A percentile compares a stretch with the other conserved stretches of the same genome.
phyloP scores from a whole-genome alignment of 1,284 basidiomycete species.

The Amylostereum chailletii region DNA sequence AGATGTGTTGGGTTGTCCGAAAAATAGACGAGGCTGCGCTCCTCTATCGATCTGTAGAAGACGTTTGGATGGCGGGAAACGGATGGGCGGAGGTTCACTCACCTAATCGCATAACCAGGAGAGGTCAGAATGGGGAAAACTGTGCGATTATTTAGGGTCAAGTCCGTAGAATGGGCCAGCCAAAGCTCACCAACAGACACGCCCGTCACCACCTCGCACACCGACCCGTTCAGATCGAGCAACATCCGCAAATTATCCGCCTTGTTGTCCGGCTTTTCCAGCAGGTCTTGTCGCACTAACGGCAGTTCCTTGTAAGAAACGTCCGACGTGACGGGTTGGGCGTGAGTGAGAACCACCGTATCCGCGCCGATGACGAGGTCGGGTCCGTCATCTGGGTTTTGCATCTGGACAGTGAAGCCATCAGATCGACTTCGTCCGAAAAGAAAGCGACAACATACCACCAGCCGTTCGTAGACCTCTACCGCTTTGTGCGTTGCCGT shows the following conservation, averaged over 20 bases:
- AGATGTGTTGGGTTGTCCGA: constrained; percentile 59
- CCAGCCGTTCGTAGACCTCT: constrained; percentile 85
- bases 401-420: constrained; percentile 26
- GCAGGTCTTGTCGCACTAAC: constrained; percentile 51
- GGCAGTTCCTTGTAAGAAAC: constrained; percentile 40
- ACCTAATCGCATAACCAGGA: constrained; percentile 85
- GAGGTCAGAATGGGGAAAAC: constrained; percentile 79
- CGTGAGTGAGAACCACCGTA: constrained; percentile 83
- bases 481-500: constrained; percentile 90
- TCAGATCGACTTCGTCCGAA: background rate
- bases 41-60: constrained; percentile 69
- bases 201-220: constrained; percentile 89
- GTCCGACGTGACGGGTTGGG: constrained; percentile 46
- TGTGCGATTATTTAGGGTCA: constrained; percentile 17
- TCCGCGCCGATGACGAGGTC: constrained; percentile 94
- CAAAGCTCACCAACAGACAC: constrained; percentile 61
- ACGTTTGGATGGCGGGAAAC: background rate
- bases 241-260: constrained; percentile 87
- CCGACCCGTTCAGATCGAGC: constrained; percentile 75
- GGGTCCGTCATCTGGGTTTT: constrained; percentile 76
- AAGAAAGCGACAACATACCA: constrained; percentile 39
- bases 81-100: constrained; percentile 14
- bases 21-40: constrained; percentile 77
- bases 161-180: background rate
- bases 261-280: constrained; percentile 83